A percentile compares a stretch with the other conserved stretches of the same genome.
phyloP scores from a whole-genome alignment of 257 asterid genomes.

The Cruciata laevipes region DNA sequence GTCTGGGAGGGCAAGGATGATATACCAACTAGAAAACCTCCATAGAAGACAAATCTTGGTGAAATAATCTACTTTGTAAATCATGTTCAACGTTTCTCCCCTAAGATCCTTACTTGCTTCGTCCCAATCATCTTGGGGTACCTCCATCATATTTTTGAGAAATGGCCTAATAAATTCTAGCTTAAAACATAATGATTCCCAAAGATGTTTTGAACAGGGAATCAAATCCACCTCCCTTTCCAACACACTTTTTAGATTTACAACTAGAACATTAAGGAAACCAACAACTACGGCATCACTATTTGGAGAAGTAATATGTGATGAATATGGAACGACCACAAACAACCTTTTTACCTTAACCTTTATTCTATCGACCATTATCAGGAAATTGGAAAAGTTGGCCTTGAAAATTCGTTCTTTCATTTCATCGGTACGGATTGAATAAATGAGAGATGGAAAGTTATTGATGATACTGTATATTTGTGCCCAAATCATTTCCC shows the following conservation, averaged over 20 bases:
- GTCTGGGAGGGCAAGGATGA: neutral
- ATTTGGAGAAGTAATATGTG: neutral
- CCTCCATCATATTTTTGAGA: no score
- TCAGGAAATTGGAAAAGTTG: neutral
- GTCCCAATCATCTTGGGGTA: no score
- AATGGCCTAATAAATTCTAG: no score
- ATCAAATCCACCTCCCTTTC: neutral
- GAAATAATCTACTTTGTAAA: neutral
- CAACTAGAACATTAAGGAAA: neutral
- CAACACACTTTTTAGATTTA: neutral
- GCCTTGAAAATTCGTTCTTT: neutral
- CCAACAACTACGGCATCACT: conserved; percentile 1
- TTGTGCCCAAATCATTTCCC: neutral
- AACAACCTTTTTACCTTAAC: neutral
- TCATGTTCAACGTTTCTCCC: neutral
- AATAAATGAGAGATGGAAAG: neutral
- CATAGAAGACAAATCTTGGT: neutral
- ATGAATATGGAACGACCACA: neutral
- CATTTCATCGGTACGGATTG: neutral
- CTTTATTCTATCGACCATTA: neutral
- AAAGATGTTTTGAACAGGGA: neutral
- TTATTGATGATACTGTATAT: no score
- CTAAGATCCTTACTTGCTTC: no score
- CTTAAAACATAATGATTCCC: no score
- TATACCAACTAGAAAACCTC: no score